These are phyloP conservation scores for Talaromyces sp. DNA, from an alignment of 2,329 filamentous ascomycete species.

Conservation along the genomic window DNA sequence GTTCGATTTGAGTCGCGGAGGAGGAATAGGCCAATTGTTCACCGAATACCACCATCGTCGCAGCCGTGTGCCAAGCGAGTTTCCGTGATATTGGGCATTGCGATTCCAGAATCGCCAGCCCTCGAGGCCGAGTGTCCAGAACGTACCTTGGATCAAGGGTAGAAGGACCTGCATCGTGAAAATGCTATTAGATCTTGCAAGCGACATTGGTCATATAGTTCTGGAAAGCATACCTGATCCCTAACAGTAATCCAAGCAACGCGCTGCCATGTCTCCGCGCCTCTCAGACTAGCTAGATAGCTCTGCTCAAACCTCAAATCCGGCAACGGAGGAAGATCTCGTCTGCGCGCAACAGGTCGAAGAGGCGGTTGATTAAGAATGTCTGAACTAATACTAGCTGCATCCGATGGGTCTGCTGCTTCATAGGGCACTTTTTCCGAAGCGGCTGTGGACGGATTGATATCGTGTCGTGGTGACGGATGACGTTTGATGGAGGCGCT, in stretches of 20 bases:
- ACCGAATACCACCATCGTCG: slow-evolving; percentile 93
- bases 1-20: slow-evolving; percentile 21
- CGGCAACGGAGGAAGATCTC: slow-evolving; percentile 65
- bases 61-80: slow-evolving; percentile 69
- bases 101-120: slow-evolving; percentile 92
- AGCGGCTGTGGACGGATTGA: slow-evolving; percentile 75
- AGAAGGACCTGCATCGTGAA: slow-evolving; percentile 65
- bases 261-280: slow-evolving; percentile 74
- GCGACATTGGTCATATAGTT: background rate
- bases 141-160: slow-evolving; percentile 78
- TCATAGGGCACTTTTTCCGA: slow-evolving; percentile 63
- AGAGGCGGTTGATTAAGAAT: slow-evolving; percentile 42
- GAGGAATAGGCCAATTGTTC: slow-evolving; percentile 80
- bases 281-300: slow-evolving; percentile 84
- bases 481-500: slow-evolving; percentile 70
- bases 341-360: slow-evolving; percentile 35
- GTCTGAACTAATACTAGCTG: slow-evolving; percentile 47
- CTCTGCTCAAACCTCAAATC: slow-evolving; percentile 97
- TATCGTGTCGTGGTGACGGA: slow-evolving; percentile 70
- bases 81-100: slow-evolving; percentile 71
- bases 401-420: slow-evolving; percentile 39
- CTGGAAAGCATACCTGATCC: slow-evolving; percentile 62
- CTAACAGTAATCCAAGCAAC: slow-evolving; percentile 79
- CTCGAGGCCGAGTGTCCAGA: slow-evolving; percentile 80
- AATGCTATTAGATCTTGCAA: background rate